These are phyloP conservation scores for Sugiyamaella grinbergsii DNA, from an alignment of 1,139 yeast genomes.

Conservation along the genomic window DNA sequence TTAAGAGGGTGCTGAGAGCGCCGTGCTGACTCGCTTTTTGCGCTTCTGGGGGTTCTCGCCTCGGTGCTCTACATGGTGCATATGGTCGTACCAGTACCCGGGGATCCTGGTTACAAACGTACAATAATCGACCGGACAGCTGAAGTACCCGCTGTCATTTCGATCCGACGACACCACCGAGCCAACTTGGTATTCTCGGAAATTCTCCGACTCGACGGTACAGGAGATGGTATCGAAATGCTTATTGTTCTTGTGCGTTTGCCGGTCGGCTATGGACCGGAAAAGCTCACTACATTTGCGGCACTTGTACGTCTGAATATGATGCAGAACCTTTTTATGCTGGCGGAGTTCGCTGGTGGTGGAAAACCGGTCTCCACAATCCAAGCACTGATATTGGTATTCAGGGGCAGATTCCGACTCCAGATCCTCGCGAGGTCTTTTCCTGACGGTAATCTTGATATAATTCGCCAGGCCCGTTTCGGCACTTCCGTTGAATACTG, in stretches of 20 bases:
- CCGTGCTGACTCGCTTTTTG: constrained; percentile 21
- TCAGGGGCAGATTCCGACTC: constrained; percentile 1
- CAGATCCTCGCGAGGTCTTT: constrained; percentile 4
- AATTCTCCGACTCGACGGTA: constrained; percentile 29
- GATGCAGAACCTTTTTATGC: constrained; percentile 34
- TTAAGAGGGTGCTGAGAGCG: constrained; percentile 1
- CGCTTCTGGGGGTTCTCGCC: constrained; percentile 37
- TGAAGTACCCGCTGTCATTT: constrained; percentile 33
- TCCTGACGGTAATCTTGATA: constrained; percentile 9
- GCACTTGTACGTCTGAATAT: constrained; percentile 34
- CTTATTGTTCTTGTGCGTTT: constrained; percentile 38
- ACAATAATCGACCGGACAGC: constrained; percentile 35
- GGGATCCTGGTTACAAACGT: constrained; percentile 37
- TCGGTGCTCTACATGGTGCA: constrained; percentile 34
- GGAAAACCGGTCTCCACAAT: constrained; percentile 30
- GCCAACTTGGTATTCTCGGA: constrained; percentile 31
- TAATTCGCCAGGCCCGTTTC: constrained; percentile 15
- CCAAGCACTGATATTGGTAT: constrained; percentile 27
- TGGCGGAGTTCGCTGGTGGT: constrained; percentile 33
- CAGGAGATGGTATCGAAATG: constrained; percentile 34
- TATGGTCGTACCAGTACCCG: constrained; percentile 37
- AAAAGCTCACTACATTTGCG: constrained; percentile 38
- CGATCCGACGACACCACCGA: constrained; percentile 30
- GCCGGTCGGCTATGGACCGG: constrained; percentile 36
- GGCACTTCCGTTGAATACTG: background rate